phyloP scores from a whole-genome alignment of 768 basidiomycete species.

The Cubamyces sp. region DNA sequence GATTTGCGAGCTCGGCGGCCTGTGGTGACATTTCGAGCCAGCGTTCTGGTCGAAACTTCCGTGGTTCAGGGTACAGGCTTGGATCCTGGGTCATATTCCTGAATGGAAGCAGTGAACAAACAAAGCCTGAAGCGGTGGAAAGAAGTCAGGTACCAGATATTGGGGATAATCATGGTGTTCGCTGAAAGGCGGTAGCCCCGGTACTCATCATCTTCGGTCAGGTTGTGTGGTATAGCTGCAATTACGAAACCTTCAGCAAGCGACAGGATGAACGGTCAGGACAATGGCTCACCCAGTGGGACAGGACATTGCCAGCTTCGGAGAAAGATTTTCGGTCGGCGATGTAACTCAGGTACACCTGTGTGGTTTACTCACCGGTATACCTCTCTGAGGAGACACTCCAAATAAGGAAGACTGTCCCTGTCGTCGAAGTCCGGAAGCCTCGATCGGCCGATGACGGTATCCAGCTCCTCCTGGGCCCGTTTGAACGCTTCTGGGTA shows the following conservation, averaged over 20 bases:
- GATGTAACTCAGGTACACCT: not conserved
- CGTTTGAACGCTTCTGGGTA: conserved; percentile 43
- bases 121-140: not conserved
- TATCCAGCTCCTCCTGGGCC: conserved; percentile 49
- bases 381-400: conserved; percentile 44
- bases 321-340: not conserved
- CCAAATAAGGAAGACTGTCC: conserved; percentile 45
- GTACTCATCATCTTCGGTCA: conserved; percentile 31
- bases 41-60: conserved; percentile 54
- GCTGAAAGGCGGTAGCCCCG: conserved; percentile 29
- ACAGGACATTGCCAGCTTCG: conserved; percentile 26
- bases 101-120: not conserved
- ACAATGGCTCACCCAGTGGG: conserved; percentile 19
- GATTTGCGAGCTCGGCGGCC: conserved; percentile 39
- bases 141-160: conserved; percentile 21
- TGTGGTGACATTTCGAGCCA: conserved; percentile 44
- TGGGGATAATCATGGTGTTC: conserved; percentile 28
- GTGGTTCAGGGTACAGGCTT: conserved; percentile 45
- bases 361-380: conserved; percentile 22
- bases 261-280: not conserved
- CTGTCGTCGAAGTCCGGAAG: conserved; percentile 46
- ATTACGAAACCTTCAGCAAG: not conserved
- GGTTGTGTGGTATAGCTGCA: conserved; percentile 30
- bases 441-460: conserved; percentile 44
- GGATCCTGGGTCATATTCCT: conserved; percentile 37